These are phyloP conservation scores for Thraustotheca clavata DNA, from an alignment of 352 stramenopile genomes.

Conservation along the genomic window DNA sequence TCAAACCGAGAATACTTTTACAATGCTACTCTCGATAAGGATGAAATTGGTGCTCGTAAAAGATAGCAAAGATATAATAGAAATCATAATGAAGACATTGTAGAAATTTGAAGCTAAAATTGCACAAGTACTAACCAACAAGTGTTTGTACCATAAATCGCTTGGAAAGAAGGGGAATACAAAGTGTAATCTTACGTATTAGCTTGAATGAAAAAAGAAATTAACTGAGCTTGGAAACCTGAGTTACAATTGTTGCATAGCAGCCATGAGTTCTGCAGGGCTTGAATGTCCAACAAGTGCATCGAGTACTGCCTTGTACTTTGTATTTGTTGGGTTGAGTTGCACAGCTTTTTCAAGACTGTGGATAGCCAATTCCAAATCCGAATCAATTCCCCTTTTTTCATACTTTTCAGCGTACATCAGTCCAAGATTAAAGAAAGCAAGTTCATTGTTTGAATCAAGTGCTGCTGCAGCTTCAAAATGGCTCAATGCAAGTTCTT, in stretches of 20 bases:
- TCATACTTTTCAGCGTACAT: conserved; percentile 23
- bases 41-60: background rate
- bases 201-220: too few relatives aligned
- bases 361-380: conserved; percentile 5
- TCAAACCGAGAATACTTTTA: conserved; percentile 65
- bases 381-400: background rate
- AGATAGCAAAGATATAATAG: background rate
- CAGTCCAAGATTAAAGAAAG: conserved; percentile 20
- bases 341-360: conserved; percentile 4
- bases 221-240: background rate
- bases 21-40: background rate
- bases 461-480: conserved; percentile 18
- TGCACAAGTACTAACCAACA: too few relatives aligned
- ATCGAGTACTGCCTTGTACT: conserved; percentile 11
- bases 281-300: conserved; percentile 12
- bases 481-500: conserved; percentile 6
- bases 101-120: too few relatives aligned
- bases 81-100: too few relatives aligned
- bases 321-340: conserved; percentile 5
- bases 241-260: conserved; percentile 17
- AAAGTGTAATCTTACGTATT: too few relatives aligned
- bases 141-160: too few relatives aligned
- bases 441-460: conserved; percentile 16
- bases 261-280: conserved; percentile 20
- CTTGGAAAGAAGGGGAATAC: too few relatives aligned